A percentile compares a stretch with the other conserved stretches of the same genome.
phyloP scores from a whole-genome alignment of 140 eudicot genomes.

The Senecio squalidus region DNA sequence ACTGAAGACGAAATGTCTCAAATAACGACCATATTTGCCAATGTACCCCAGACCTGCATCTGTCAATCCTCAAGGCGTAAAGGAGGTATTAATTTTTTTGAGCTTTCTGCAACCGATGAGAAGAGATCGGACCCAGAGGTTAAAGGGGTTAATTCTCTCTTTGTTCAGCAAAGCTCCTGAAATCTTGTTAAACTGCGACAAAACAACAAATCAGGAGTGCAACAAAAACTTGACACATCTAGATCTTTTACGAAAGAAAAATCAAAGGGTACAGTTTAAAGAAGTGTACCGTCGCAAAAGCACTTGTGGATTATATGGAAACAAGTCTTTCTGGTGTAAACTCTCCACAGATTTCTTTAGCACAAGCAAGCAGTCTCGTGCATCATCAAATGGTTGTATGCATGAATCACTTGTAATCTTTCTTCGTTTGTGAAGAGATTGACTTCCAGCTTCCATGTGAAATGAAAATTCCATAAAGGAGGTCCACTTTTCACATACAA shows the following conservation, averaged over 20 bases:
- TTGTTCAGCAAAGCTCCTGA: conserved; percentile 56
- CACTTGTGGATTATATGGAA: conserved; percentile 89
- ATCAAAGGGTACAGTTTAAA: neutral
- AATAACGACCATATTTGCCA: too few species aligned
- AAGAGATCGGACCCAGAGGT: too few species aligned
- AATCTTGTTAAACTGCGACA: conserved; percentile 57
- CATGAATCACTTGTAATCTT: conserved; percentile 21
- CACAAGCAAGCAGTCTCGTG: conserved; percentile 58
- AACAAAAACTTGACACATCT: conserved; percentile 5
- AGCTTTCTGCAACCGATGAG: too few species aligned
- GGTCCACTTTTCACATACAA: conserved; percentile 63
- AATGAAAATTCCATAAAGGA: conserved; percentile 40
- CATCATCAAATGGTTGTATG: conserved; percentile 39
- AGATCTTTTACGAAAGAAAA: neutral
- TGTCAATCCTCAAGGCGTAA: too few species aligned
- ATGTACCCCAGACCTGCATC: too few species aligned
- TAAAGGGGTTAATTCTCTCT: too few species aligned
- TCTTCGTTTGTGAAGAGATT: conserved; percentile 36
- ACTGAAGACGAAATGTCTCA: too few species aligned
- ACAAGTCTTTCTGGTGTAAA: conserved; percentile 54
- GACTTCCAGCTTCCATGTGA: conserved; percentile 15
- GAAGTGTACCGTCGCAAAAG: conserved; percentile 63
- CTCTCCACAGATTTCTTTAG: conserved; percentile 49
- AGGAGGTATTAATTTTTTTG: too few species aligned
- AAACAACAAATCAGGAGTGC: neutral